Evolutionary conservation across 1,284 basidiomycete species (phyloP), one percentile per base, ranked within the genome.

Genomic region (Ceratobasidium sp.): DNA sequence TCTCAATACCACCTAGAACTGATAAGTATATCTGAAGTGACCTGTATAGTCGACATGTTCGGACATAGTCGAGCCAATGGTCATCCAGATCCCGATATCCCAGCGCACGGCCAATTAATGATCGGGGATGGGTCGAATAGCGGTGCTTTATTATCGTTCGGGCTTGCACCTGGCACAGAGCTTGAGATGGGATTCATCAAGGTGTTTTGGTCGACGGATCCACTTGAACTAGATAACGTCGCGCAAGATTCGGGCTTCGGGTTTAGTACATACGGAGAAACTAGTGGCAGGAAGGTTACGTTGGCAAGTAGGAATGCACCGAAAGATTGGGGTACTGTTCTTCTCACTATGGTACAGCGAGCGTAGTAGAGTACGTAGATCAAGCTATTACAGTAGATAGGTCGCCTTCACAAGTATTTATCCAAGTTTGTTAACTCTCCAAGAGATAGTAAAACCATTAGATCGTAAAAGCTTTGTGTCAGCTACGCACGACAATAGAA

Each of bases 201-300:
- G 38, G 48, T 75, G 38, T 75, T 75, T 28, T 75, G 73, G 73
- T 75, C 73, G 5, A 75, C 73, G 17, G 73, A 75, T 28, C 62
- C 61, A 15, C 48, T 75, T 12, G 61, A 75, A 38, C 42, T 75
- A 12, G 48, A 57, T 46, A 23, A n/a, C 28, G 17, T 75, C 17
- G 40, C 15, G 15, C 73, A 75, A 33, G 62, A 52, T 3, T 54
- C 61, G 15, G 20, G 50, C 3, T 75, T 75, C 70, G 42, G 13
- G 57, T 48, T 40, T 20, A 65, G 64, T 17, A 17, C 13, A 42
- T 10, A 44, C n/a, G 64, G 40, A 44, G n/a, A n/a, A 26, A 50
- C 46, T 13, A 48, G 46, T 48, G 46, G 12, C 46, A 48, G 46
- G 46, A 48, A 48, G 17, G 46, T 48, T 10, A 48, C 46, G 17